Evolutionary conservation across 768 basidiomycete genomes (phyloP), one percentile per base, ranked within the genome.

Genomic region (Rubroboletus pulcherrimus): DNA sequence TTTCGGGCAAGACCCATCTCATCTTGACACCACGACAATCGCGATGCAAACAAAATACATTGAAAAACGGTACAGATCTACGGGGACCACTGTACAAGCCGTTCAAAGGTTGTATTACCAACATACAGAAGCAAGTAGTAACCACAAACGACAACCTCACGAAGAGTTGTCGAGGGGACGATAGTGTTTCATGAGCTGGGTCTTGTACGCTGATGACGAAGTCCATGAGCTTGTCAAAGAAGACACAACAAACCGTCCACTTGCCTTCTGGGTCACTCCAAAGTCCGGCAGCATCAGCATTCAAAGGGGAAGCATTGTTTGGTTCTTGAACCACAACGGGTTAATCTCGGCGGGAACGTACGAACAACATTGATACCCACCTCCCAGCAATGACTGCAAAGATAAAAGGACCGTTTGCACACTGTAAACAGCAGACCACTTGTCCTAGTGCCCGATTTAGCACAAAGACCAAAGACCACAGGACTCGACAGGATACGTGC

Each of bases 381-480:
- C 92, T 63, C 93, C 93, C 45, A 96, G 79, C 37, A 96, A 75
- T 10, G 89, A 91, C 66, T 96, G 93, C 53, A 96, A 71, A 12
- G 93, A 94, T 9, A 95, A 74, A 19, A 96, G 80, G 40, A 96
- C 89, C 0, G 91, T 93, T 61, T 93, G 90, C 35, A 94, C 93
- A 56, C 89, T 91, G 71, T 95, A 93, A 1, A 94, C 88, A 7
- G 93, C 92, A 4, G 90, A 91, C 93, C 93, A 95, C 66, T 93
- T 91, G 72, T 93, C 91, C 89, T 92, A 58, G 10, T 37, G 24
- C 38, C 49, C 14, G 42, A 10, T 58, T 61, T 19, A 60, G 56
- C 12, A 53, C 53, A 62, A 44, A 2, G 14, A 19, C 24, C n/a
- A 33, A 21, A 21, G 21, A 21, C 21, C 21, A 21, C 21, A 29